These are phyloP conservation scores for Silene latifolia DNA, from an alignment of 148 eudicot species.

Conservation along the genomic window DNA sequence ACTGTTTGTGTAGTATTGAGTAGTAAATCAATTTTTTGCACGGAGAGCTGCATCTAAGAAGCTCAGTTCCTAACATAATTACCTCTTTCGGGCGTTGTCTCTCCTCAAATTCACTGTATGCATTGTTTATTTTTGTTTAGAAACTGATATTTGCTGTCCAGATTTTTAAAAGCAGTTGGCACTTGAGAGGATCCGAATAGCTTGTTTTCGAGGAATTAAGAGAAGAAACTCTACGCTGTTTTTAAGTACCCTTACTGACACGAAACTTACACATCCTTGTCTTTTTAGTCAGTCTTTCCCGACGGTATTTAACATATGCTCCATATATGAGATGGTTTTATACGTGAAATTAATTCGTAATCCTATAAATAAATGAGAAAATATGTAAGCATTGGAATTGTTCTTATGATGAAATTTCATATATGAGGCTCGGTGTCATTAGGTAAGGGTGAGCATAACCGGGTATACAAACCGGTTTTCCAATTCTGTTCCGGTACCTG, in stretches of 20 bases:
- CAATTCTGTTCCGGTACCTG: too few species aligned
- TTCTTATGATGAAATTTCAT: too few species aligned
- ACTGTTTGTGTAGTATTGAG: constrained; percentile 22
- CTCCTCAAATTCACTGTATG: not conserved
- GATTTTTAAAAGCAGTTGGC: not conserved
- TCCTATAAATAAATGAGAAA: not conserved
- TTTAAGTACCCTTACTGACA: not conserved
- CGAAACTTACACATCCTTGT: not conserved
- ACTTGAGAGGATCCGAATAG: not conserved
- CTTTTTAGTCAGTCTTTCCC: not conserved
- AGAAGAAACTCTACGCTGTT: not conserved
- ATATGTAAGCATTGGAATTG: too few species aligned
- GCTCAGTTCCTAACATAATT: not conserved
- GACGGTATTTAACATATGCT: not conserved
- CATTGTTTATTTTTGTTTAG: not conserved
- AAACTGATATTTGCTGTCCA: not conserved
- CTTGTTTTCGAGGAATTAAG: not conserved
- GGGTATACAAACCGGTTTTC: too few species aligned
- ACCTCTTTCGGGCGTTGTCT: not conserved
- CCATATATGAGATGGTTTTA: not conserved
- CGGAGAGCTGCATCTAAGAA: not conserved
- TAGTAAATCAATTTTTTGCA: constrained; percentile 24
- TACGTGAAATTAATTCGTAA: not conserved
- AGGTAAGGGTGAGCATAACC: too few species aligned
- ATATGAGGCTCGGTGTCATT: too few species aligned